phyloP scores from a whole-genome alignment of 305 asterid species.

The Lippia alba region DNA sequence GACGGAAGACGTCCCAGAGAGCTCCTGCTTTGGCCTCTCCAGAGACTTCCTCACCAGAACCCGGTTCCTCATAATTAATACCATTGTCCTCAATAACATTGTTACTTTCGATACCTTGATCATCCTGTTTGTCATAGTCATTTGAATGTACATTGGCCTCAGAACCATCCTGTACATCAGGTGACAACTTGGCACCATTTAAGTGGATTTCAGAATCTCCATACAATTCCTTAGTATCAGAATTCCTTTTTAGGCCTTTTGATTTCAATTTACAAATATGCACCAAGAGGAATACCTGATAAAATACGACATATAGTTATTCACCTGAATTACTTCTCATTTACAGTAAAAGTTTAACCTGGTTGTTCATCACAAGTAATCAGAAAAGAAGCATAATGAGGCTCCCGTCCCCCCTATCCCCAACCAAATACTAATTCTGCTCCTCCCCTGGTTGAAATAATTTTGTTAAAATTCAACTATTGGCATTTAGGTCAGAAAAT shows the following conservation, averaged over 20 bases:
- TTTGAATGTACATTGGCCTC: slow-evolving; percentile 44
- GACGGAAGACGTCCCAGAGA: slow-evolving; percentile 85
- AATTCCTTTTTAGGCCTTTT: slow-evolving; percentile 47
- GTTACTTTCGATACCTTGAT: slow-evolving; percentile 49
- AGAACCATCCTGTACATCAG: slow-evolving; percentile 50
- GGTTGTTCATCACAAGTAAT: too few species aligned
- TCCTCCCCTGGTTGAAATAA: background rate
- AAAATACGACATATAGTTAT: slow-evolving; percentile 28
- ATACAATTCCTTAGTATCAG: slow-evolving; percentile 49
- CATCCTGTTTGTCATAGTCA: slow-evolving; percentile 40
- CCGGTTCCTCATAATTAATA: slow-evolving; percentile 42
- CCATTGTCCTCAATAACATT: slow-evolving; percentile 43
- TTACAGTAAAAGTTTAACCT: too few species aligned
- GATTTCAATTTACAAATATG: slow-evolving; percentile 60
- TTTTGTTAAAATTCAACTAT: background rate
- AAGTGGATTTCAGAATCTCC: slow-evolving; percentile 43
- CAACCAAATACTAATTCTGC: background rate
- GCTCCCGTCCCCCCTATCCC: too few species aligned
- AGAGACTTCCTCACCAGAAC: slow-evolving; percentile 34
- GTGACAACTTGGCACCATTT: slow-evolving; percentile 45
- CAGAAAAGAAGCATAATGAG: too few species aligned
- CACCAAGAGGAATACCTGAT: slow-evolving; percentile 87
- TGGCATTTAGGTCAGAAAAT: slow-evolving; percentile 22
- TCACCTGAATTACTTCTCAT: too few species aligned
- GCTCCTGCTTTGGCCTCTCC: slow-evolving; percentile 71